A percentile compares a stretch with the other conserved stretches of the same genome.
Conservation (phyloP, 192 early-diverging fungal genomes). For the Fimicolochytrium jonesii region DNA sequence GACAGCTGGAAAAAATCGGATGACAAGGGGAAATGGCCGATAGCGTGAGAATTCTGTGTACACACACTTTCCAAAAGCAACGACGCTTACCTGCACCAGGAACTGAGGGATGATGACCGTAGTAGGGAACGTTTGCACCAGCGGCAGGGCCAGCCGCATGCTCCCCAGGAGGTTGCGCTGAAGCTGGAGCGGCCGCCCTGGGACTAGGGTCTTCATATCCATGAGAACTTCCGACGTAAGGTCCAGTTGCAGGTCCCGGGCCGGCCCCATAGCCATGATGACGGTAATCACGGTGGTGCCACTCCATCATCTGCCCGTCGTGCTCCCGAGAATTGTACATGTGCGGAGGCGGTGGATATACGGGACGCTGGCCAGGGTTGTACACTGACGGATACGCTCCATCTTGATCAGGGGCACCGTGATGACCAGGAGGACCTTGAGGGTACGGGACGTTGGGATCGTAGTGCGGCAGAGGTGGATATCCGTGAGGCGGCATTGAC, state of each 20-base stretch:
- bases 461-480: slow-evolving; percentile 4
- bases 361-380: neutral
- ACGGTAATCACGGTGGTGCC: slow-evolving; percentile 24
- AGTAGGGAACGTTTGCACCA: slow-evolving; percentile 3
- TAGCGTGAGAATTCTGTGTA: no score
- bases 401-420: slow-evolving; percentile 13
- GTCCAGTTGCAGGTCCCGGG: neutral
- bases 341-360: slow-evolving; percentile 17
- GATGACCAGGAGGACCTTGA: neutral
- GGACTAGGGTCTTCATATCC: slow-evolving; percentile 11
- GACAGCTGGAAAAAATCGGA: no score
- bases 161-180: neutral
- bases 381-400: slow-evolving; percentile 3
- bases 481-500: slow-evolving; percentile 12
- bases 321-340: slow-evolving; percentile 6
- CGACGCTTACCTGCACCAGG: neutral
- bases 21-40: no score
- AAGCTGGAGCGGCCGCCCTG: no score
- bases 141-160: neutral
- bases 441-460: slow-evolving; percentile 1
- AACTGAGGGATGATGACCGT: slow-evolving; percentile 7
- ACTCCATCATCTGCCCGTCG: slow-evolving; percentile 11
- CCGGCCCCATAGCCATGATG: slow-evolving; percentile 7
- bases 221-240: neutral
- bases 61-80: no score